Percentiles rank a stretch among this genome's conserved stretches.
These are phyloP conservation scores for Zymoseptoria brevis DNA, from an alignment of 2,329 filamentous ascomycete species.

Conservation along the genomic window DNA sequence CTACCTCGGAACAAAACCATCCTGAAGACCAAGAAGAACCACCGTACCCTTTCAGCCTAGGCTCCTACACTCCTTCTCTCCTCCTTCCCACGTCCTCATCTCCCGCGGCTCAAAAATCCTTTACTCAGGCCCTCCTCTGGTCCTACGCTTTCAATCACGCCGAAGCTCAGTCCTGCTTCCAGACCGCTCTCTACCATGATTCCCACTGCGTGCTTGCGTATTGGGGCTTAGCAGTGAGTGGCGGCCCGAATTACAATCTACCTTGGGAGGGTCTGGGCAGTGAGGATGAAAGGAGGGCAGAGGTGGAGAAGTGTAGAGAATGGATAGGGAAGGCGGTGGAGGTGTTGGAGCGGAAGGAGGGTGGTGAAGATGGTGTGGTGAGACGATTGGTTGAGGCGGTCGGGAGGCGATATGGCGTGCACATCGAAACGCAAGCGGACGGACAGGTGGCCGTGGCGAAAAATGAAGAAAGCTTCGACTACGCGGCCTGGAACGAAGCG, in stretches of 20 bases:
- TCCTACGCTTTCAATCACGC: constrained; percentile 70
- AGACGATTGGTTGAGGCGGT: constrained; percentile 57
- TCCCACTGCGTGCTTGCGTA: constrained; percentile 53
- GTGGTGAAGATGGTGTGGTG: constrained; percentile 45
- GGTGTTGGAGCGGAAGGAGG: constrained; percentile 14
- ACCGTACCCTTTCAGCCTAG: constrained; percentile 45
- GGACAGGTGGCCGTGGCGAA: background rate
- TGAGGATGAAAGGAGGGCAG: constrained; percentile 9
- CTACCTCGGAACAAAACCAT: background rate
- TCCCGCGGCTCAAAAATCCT: constrained; percentile 55
- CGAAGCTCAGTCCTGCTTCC: constrained; percentile 58
- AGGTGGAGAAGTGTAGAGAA: constrained; percentile 20
- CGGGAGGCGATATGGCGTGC: constrained; percentile 46
- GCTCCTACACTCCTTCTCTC: constrained; percentile 48
- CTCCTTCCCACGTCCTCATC: constrained; percentile 38
- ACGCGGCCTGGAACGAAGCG: constrained; percentile 47
- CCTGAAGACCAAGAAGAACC: constrained; percentile 17
- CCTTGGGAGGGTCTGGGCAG: constrained; percentile 64
- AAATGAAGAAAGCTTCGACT: constrained; percentile 27
- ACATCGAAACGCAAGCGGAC: constrained; percentile 43
- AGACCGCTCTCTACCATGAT: constrained; percentile 50
- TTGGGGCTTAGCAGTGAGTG: constrained; percentile 62
- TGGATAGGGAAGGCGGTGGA: background rate
- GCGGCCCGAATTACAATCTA: constrained; percentile 74
- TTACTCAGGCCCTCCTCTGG: constrained; percentile 65